Evolutionary conservation across 345 rosid genomes (phyloP).

Genomic region (Brassica incana): DNA sequence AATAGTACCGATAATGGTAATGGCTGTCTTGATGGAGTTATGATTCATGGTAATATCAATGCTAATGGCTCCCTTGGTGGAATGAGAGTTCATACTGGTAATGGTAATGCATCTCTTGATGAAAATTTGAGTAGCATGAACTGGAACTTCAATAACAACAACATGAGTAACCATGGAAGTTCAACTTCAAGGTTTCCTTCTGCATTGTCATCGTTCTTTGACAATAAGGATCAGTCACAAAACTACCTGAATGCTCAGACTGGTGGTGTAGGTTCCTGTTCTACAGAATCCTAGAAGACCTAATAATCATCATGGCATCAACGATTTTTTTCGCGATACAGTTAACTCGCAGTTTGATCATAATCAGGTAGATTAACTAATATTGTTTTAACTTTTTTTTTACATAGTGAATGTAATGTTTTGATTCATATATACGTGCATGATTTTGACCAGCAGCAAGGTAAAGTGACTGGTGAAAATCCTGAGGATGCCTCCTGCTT

Average conservation of each 20-base stretch:
- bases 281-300: background rate
- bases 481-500: background rate
- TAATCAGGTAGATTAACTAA: constrained; percentile 5
- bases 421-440: background rate
- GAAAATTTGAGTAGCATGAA: constrained; percentile 3
- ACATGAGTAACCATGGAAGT: background rate
- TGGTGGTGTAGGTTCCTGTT: background rate
- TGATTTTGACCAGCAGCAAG: constrained; percentile 18
- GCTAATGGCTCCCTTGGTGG: background rate
- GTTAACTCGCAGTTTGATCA: constrained; percentile 1
- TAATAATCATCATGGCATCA: constrained; percentile 6
- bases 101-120: constrained; percentile 10
- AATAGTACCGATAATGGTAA: background rate
- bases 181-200: background rate
- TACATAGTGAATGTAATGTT: background rate
- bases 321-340: background rate
- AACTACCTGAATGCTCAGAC: background rate
- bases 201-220: background rate
- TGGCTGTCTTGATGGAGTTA: background rate
- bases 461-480: background rate
- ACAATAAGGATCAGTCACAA: background rate
- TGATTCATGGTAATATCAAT: background rate
- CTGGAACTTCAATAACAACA: background rate
- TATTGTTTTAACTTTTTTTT: background rate
- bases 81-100: background rate